Percentiles rank a stretch among this genome's conserved stretches.
phyloP scores from a whole-genome alignment of 2,329 filamentous ascomycete genomes.

The Aspergillus sp. region DNA sequence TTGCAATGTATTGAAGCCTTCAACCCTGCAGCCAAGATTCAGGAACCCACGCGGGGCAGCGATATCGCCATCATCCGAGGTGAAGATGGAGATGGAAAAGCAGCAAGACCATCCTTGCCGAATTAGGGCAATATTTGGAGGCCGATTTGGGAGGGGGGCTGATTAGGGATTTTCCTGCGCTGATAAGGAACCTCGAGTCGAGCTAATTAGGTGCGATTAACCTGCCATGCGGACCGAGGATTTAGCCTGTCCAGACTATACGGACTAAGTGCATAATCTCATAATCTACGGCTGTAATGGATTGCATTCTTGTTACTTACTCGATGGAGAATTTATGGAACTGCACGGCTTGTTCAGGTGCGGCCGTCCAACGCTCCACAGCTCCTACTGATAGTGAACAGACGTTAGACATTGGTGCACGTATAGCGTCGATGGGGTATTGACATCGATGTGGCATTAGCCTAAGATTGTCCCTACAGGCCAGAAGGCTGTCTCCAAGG shows the following conservation, averaged over 20 bases:
- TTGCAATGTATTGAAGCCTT: background rate
- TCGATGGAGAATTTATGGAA: background rate
- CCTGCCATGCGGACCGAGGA: background rate
- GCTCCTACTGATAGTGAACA: background rate
- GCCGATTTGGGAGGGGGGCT: background rate
- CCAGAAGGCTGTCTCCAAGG: background rate
- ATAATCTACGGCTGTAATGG: background rate
- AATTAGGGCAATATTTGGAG: constrained; percentile 6
- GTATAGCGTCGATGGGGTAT: background rate
- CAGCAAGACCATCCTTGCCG: background rate
- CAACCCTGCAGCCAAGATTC: background rate
- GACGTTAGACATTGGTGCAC: background rate
- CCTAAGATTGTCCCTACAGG: background rate
- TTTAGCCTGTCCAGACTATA: background rate
- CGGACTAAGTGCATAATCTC: background rate
- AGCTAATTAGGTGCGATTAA: background rate
- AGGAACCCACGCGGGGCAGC: background rate
- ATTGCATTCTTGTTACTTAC: background rate
- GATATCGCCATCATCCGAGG: background rate
- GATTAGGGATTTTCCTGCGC: background rate
- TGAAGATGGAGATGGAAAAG: background rate
- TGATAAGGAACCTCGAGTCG: constrained; percentile 1
- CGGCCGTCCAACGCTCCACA: background rate
- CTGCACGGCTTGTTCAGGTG: background rate
- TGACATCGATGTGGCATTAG: background rate